phyloP scores from a whole-genome alignment of 1,139 yeast genomes.

The Fermentozyma sake region DNA sequence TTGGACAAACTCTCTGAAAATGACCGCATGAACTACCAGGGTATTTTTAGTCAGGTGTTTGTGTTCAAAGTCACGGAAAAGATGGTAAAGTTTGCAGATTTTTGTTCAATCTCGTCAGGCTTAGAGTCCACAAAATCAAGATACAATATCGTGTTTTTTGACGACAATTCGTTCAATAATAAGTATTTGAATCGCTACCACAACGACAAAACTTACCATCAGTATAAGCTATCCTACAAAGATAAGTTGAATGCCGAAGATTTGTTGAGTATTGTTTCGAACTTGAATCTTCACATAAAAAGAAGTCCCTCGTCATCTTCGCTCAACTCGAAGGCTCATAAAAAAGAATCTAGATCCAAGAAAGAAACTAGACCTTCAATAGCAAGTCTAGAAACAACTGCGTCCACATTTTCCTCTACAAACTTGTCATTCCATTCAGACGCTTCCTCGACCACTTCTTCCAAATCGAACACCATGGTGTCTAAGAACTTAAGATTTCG shows the following conservation, averaged over 20 bases:
- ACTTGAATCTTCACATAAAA: conserved; percentile 11
- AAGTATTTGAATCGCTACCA: conserved; percentile 6
- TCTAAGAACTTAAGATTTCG: not conserved
- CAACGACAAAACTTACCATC: conserved; percentile 23
- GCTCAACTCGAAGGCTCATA: conserved; percentile 4
- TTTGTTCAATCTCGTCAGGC: conserved; percentile 23
- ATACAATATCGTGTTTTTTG: conserved; percentile 22
- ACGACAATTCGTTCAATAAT: conserved; percentile 14
- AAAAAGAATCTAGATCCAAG: too few relatives aligned
- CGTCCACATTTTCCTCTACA: conserved; percentile 10
- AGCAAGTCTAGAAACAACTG: conserved; percentile 12
- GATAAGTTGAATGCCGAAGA: conserved; percentile 26
- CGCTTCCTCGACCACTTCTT: conserved; percentile 15
- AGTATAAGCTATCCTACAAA: conserved; percentile 24
- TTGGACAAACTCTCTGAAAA: conserved; percentile 10
- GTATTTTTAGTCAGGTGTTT: conserved; percentile 17
- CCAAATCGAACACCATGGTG: conserved; percentile 1
- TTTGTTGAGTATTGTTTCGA: conserved; percentile 19
- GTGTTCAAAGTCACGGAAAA: conserved; percentile 13
- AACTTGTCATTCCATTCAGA: conserved; percentile 15
- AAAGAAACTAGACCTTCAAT: too few relatives aligned
- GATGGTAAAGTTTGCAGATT: conserved; percentile 17
- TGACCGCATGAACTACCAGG: conserved; percentile 13
- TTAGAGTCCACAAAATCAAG: conserved; percentile 24
- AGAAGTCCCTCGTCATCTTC: conserved; percentile 1